These are phyloP conservation scores for Mrakia frigida DNA, from an alignment of 768 basidiomycete species.

Conservation along the genomic window DNA sequence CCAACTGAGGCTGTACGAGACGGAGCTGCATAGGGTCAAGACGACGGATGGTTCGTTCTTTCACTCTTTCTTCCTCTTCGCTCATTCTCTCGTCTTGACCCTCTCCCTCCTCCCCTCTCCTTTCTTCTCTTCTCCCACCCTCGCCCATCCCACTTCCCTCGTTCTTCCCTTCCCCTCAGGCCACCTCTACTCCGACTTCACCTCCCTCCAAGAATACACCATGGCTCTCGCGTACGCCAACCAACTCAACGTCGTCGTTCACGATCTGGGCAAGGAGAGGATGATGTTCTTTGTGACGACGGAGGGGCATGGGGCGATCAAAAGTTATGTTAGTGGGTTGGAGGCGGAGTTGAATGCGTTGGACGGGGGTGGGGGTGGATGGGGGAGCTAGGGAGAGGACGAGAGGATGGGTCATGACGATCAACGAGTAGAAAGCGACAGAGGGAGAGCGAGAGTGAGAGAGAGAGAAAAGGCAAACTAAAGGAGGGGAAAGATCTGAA, in stretches of 20 bases:
- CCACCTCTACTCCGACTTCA: conserved; percentile 81
- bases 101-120: not conserved
- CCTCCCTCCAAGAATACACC: conserved; percentile 79
- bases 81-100: conserved; percentile 34
- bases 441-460: not conserved
- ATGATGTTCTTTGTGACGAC: conserved; percentile 64
- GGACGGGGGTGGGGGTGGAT: not conserved
- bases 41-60: conserved; percentile 68
- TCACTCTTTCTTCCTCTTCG: conserved; percentile 13
- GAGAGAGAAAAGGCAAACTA: no score
- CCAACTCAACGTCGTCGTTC: conserved; percentile 72
- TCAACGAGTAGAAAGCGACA: not conserved
- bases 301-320: conserved; percentile 40
- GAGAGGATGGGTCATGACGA: not conserved
- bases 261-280: conserved; percentile 63
- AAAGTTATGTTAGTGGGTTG: conserved; percentile 33
- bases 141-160: not conserved
- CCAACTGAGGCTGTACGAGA: conserved; percentile 94
- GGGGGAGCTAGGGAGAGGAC: not conserved
- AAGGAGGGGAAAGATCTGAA: no score
- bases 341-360: not conserved
- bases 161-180: conserved; percentile 51
- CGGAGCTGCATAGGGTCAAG: conserved; percentile 85
- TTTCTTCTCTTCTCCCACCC: not conserved
- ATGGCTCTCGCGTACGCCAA: conserved; percentile 79